A percentile compares a stretch with the other conserved stretches of the same genome.
phyloP scores from a whole-genome alignment of 2,329 filamentous ascomycete genomes.

The Lasiodiplodia gonubiensis region DNA sequence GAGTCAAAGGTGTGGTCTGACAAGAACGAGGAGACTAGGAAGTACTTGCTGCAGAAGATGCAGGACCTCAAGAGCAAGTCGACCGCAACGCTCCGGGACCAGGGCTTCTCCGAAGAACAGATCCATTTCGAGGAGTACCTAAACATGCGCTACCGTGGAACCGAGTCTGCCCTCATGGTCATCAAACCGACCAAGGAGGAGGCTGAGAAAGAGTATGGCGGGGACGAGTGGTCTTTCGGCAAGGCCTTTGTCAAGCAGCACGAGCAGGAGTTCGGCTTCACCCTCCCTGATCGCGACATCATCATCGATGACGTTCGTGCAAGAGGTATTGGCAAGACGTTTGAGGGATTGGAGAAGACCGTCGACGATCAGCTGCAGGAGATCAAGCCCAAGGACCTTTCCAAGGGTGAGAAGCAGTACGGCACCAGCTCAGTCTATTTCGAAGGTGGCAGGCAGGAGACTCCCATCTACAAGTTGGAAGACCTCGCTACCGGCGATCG shows the following conservation, averaged over 20 bases:
- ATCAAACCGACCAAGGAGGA: slow-evolving; percentile 72
- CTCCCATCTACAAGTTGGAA: slow-evolving; percentile 82
- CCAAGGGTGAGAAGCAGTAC: slow-evolving; percentile 67
- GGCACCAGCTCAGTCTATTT: slow-evolving; percentile 79
- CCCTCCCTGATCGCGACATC: slow-evolving; percentile 81
- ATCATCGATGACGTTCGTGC: slow-evolving; percentile 90
- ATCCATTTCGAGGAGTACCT: slow-evolving; percentile 91
- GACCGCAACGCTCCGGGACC: slow-evolving; percentile 67
- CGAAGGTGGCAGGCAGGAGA: slow-evolving; percentile 76
- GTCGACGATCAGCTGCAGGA: slow-evolving; percentile 82
- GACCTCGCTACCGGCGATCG: slow-evolving; percentile 74
- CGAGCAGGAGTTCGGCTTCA: slow-evolving; percentile 92
- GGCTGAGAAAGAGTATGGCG: slow-evolving; percentile 62
- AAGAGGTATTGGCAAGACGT: slow-evolving; percentile 87
- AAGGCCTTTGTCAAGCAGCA: slow-evolving; percentile 86
- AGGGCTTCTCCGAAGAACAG: slow-evolving; percentile 77
- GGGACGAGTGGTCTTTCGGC: slow-evolving; percentile 80
- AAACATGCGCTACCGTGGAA: slow-evolving; percentile 90
- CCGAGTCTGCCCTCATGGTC: slow-evolving; percentile 90
- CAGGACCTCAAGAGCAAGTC: slow-evolving; percentile 80
- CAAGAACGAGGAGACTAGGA: slow-evolving; percentile 58
- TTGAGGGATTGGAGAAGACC: slow-evolving; percentile 77
- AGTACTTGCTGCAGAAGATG: slow-evolving; percentile 75
- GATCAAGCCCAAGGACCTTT: slow-evolving; percentile 64
- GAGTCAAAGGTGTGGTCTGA: slow-evolving; percentile 67